Evolutionary conservation across 2,329 filamentous ascomycete genomes (phyloP).

Genomic region (Aspergillus sp.): DNA sequence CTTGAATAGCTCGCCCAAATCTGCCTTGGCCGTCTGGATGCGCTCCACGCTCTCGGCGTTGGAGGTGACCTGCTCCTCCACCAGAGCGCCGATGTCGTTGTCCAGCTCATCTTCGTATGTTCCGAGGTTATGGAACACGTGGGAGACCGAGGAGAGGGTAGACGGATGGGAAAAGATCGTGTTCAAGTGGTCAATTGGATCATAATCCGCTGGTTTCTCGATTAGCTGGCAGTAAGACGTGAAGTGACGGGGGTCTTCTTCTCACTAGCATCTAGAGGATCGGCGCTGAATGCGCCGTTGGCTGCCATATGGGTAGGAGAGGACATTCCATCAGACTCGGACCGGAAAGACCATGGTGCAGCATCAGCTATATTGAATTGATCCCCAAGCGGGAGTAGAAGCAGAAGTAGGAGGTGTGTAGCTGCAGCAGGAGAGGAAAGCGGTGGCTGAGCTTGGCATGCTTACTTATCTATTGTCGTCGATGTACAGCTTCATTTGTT

Average conservation of each 20-base stretch:
- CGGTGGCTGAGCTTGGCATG: too few species aligned
- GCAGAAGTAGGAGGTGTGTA: background rate
- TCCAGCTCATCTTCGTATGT: slow-evolving; percentile 75
- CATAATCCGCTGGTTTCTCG: slow-evolving; percentile 60
- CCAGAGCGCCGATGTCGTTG: slow-evolving; percentile 62
- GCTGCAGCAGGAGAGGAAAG: too few species aligned
- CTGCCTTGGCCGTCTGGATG: slow-evolving; percentile 82
- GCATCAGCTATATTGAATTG: too few species aligned
- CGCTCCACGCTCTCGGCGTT: slow-evolving; percentile 81
- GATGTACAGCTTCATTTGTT: too few species aligned
- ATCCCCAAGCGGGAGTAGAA: background rate
- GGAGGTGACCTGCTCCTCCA: slow-evolving; percentile 68
- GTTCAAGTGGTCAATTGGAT: slow-evolving; percentile 89
- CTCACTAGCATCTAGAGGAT: slow-evolving; percentile 39
- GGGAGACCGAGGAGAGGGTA: slow-evolving; percentile 65
- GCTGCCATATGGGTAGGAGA: slow-evolving; percentile 29
- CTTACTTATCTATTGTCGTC: too few species aligned
- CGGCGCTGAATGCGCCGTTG: slow-evolving; percentile 27
- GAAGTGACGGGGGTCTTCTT: slow-evolving; percentile 4
- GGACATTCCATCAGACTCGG: slow-evolving; percentile 30
- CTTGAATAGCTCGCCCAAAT: slow-evolving; percentile 80
- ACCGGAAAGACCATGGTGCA: too few species aligned
- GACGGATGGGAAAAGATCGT: slow-evolving; percentile 85
- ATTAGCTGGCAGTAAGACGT: slow-evolving; percentile 3
- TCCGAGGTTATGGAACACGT: slow-evolving; percentile 64